Conservation (phyloP, 495 filamentous ascomycete genomes). For the Lophium mytilinum region DNA sequence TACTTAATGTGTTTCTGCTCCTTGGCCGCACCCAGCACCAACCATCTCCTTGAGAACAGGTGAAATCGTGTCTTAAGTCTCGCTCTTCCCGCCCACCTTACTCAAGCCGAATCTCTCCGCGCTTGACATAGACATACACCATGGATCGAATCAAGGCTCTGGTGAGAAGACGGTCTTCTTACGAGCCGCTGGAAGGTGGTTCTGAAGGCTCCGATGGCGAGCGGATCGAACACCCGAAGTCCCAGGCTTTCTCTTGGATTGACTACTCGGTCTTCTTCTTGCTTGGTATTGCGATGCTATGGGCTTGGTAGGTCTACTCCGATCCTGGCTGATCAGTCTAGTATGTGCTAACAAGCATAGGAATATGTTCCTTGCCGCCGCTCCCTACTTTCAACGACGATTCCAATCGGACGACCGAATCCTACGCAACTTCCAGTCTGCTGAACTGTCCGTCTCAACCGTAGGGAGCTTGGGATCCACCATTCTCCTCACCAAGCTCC, state of each 20-base stretch:
- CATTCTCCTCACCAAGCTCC: slow-evolving; percentile 66
- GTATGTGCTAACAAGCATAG: slow-evolving; percentile 37
- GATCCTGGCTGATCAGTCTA: neutral
- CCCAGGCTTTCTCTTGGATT: slow-evolving; percentile 43
- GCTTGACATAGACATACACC: neutral
- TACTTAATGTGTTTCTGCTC: too few relatives aligned
- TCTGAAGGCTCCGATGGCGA: slow-evolving; percentile 21
- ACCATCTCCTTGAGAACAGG: too few relatives aligned
- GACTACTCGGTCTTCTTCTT: slow-evolving; percentile 80
- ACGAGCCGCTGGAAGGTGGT: slow-evolving; percentile 31
- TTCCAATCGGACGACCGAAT: slow-evolving; percentile 65
- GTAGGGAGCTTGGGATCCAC: slow-evolving; percentile 68
- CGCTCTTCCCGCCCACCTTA: too few relatives aligned
- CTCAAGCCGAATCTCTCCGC: too few relatives aligned
- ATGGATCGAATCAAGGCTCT: slow-evolving; percentile 32
- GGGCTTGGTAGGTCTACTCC: slow-evolving; percentile 70
- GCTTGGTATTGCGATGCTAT: slow-evolving; percentile 89
- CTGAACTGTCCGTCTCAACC: slow-evolving; percentile 79
- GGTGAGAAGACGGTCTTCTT: slow-evolving; percentile 21
- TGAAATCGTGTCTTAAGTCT: too few relatives aligned
- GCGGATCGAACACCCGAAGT: slow-evolving; percentile 6
- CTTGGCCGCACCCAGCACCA: too few relatives aligned
- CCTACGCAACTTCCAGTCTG: slow-evolving; percentile 71
- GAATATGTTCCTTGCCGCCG: slow-evolving; percentile 98
- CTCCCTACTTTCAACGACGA: slow-evolving; percentile 83